Evolutionary conservation across 306 rosid species (phyloP).

Genomic region (Cicer pinnatifidum): DNA sequence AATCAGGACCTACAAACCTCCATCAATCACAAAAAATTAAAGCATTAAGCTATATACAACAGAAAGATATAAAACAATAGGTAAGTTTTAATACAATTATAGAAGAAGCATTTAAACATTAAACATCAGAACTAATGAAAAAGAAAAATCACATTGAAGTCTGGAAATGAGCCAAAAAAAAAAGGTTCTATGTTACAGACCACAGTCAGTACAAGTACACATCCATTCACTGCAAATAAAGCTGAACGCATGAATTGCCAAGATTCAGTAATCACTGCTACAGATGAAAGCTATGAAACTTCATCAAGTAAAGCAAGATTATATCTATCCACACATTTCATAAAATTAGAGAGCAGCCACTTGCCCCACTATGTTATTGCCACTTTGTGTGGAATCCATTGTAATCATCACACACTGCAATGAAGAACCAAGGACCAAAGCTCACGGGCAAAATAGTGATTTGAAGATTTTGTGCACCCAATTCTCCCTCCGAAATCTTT

Average conservation of each 20-base stretch:
- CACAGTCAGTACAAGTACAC: slow-evolving; percentile 19
- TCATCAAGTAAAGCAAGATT: neutral
- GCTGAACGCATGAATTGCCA: neutral
- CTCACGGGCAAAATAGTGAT: neutral
- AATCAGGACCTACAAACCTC: slow-evolving; percentile 13
- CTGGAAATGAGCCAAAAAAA: slow-evolving; percentile 12
- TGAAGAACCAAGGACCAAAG: neutral
- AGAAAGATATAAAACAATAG: slow-evolving; percentile 19
- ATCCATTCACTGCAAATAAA: slow-evolving; percentile 11
- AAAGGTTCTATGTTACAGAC: neutral
- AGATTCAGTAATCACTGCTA: neutral
- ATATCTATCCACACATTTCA: slow-evolving; percentile 19
- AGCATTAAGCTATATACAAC: slow-evolving; percentile 11
- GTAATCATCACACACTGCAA: slow-evolving; percentile 14
- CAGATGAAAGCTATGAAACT: slow-evolving; percentile 3
- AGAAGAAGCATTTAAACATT: neutral
- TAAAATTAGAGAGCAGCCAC: slow-evolving; percentile 11
- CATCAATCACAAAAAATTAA: slow-evolving; percentile 35
- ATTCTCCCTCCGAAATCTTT: slow-evolving; percentile 16
- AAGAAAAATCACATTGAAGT: slow-evolving; percentile 20
- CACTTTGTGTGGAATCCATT: neutral
- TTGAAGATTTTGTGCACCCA: slow-evolving; percentile 11
- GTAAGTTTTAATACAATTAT: slow-evolving; percentile 21
- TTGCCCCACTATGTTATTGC: slow-evolving; percentile 6
- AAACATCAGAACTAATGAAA: slow-evolving; percentile 5